These are phyloP conservation scores for Ensete glaucum DNA, from an alignment of 176 grass and related monocot species.

Conservation along the genomic window DNA sequence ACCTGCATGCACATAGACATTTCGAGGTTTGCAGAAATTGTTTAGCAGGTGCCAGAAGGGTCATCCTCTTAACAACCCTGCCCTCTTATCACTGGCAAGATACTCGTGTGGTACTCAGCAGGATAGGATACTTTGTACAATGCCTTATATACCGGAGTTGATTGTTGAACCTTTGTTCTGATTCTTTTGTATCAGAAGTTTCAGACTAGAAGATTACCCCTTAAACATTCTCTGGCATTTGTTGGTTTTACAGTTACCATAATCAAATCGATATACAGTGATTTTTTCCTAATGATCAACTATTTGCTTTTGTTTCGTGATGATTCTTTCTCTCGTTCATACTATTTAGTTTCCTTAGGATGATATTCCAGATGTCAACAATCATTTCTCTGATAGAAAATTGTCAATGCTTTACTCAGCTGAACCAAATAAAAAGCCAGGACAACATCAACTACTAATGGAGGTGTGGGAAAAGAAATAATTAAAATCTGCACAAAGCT, in stretches of 20 bases:
- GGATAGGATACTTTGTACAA: not conserved
- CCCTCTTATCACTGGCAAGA: not conserved
- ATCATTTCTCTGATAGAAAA: conserved; percentile 11
- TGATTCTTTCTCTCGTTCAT: not conserved
- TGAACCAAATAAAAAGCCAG: conserved; percentile 27
- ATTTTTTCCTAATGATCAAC: not conserved
- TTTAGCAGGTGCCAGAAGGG: too few species aligned
- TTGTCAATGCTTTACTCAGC: not conserved
- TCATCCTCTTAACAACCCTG: not conserved
- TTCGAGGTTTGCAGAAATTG: too few species aligned
- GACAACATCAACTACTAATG: conserved; percentile 25
- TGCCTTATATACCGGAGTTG: not conserved
- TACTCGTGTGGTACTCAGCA: not conserved
- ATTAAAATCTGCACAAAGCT: conserved; percentile 29
- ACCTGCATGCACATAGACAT: too few species aligned
- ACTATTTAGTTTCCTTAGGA: conserved; percentile 41
- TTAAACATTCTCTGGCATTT: too few species aligned
- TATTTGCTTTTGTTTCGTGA: not conserved
- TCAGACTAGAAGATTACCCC: too few species aligned
- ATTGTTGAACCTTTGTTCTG: not conserved
- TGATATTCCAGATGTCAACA: conserved; percentile 38
- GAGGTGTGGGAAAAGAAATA: conserved; percentile 40
- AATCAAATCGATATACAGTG: not conserved
- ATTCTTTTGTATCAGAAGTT: too few species aligned
- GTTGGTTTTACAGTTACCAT: too few species aligned